Base-by-base conservation (phyloP, 2,329 filamentous ascomycete species). In the Parascedosporium putredinis region DNA sequence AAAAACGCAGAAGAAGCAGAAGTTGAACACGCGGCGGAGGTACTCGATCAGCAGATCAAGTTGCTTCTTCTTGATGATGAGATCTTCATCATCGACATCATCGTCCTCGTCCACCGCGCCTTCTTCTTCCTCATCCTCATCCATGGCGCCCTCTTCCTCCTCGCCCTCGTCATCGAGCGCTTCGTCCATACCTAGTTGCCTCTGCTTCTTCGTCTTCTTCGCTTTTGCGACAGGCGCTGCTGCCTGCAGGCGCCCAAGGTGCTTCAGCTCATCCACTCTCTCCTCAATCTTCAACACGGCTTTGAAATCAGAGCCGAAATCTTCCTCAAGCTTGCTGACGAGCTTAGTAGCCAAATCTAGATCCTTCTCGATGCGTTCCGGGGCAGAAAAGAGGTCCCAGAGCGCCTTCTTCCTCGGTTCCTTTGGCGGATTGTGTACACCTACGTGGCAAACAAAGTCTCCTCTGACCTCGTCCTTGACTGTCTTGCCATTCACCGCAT, bases 1-100 rank as follows among this genome's bases (percentile, higher is more conserved):
- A 58, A 98, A 97, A 4, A 98, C 94, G 64, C 93, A 98, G 72
- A 97, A 98, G 74, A 98, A 96, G 72, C 93, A 98, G 70, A 98
- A 97, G 68, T 93, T 96, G 75, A 94, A 95, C 48, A 98, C 93
- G 14, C 93, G 84, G 48, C 93, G 88, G 52, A 98, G 76, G 64
- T 98, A 98, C 68, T 98, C 93, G 49, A 97, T 93, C 65, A 95
- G 76, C 31, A 98, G 74, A 67, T 98, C 93, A 46, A 98, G 79
- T 61, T 93, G 90, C 74, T 98, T 97, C 78, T 97, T 97, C 74
- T 95, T 93, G 36, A 83, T 78, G 50, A 96, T 66, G 34, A 96
- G 72, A 36, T 96, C 88, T 61, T 95, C 88, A 59, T 95, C 88
- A 57, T 98, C 91, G 29, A 83, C 76, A 54, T 96, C 91, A 50